These are phyloP conservation scores for Candida oleophila DNA, from an alignment of 805 yeast genomes.

Conservation along the genomic window DNA sequence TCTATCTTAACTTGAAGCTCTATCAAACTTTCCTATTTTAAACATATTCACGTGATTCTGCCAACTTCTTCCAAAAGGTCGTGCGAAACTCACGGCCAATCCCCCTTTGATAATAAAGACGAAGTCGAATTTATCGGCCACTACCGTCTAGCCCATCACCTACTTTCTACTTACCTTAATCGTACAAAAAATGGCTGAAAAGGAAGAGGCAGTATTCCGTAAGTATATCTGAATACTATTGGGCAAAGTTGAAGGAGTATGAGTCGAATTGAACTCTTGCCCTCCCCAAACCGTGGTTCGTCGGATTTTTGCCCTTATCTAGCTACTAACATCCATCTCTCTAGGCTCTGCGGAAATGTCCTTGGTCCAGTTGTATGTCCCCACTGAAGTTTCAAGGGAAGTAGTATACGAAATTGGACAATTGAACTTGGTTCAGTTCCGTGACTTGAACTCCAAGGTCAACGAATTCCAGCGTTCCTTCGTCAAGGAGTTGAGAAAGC, in stretches of 20 bases:
- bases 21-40: background rate
- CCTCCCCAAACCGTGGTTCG: too few relatives aligned
- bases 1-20: too few relatives aligned
- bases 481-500: constrained; percentile 79
- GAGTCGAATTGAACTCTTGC: background rate
- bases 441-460: constrained; percentile 77
- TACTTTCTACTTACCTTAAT: too few relatives aligned
- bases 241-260: background rate
- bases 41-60: background rate
- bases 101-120: background rate
- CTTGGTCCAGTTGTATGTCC: constrained; percentile 84
- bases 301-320: background rate
- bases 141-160: too few relatives aligned
- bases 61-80: background rate
- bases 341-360: constrained; percentile 95
- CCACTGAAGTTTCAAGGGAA: constrained; percentile 86
- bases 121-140: too few relatives aligned
- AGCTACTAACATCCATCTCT: background rate
- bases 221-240: constrained; percentile 17
- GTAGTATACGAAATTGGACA: constrained; percentile 85
- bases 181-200: constrained; percentile 24
- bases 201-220: constrained; percentile 49
- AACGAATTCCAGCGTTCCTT: constrained; percentile 87
- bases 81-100: constrained; percentile 1
- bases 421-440: constrained; percentile 79